Base-by-base conservation (phyloP, 768 basidiomycete species). In the Podaxis sp. region DNA sequence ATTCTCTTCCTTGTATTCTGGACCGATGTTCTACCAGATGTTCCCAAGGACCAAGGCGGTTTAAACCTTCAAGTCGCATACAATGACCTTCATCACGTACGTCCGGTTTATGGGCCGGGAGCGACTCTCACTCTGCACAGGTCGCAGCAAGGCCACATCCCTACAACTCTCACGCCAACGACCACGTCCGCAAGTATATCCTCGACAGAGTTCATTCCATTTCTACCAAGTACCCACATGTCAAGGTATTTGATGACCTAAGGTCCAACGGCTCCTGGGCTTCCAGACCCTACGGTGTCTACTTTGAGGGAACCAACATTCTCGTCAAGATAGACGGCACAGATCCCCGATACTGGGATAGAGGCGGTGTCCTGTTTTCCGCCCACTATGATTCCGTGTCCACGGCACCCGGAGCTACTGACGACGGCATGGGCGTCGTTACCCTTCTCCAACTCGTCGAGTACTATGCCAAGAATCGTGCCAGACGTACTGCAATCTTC, bases 371-470 rank as follows among this genome's bases (percentile, higher is more conserved):
- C 2, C 70, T 93, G 9, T 86, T 93, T 62, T 91, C 90, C 0
- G 90, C 91, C 1, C 92, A 93, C 67, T 92, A 84, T 69, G 90
- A 91, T 72, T 91, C 90, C 0, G 90, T 91, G 4, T 88, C 89
- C 0, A 88, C 87, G 0, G 84, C 87, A 2, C 78, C 83, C 0
- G 91, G 92, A 1, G 86, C 84, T 3, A 91, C 89, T 1, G 92
- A 93, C 64, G 84, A 91, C 62, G 89, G 88, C 14, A 90, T 91
- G 82, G 88, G 85, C 10, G 77, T 88, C 4, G 84, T 75, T 3
- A 87, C 86, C 0, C 72, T 90, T 1, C 69, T 92, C 25, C 86
- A 89, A 59, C 77, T 93, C 64, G 74, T 90, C 37, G 73, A 84
- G 42, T 81, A 84, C 63, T 76, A 85, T 55, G 75, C 78, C 0